Conservation (phyloP, 2,329 filamentous ascomycete genomes). For the Tolypocladium sp. region DNA sequence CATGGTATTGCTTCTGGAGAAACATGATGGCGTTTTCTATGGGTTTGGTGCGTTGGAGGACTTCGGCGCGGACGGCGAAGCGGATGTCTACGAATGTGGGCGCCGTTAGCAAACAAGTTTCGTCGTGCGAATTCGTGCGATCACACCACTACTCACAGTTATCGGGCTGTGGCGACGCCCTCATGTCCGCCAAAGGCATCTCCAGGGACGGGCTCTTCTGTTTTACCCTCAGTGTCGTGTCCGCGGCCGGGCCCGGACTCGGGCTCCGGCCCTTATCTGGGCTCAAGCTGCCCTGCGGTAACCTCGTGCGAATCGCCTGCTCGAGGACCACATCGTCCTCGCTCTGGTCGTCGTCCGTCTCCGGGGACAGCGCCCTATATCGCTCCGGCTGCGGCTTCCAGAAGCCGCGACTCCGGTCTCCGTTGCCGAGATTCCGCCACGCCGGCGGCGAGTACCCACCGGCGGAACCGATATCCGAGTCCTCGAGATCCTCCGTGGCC, state of each 20-base stretch:
- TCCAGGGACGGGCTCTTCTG: conserved; percentile 15
- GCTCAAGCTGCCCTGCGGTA: conserved; percentile 47
- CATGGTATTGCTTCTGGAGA: conserved; percentile 48
- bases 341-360: conserved; percentile 18
- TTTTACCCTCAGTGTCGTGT: conserved; percentile 27
- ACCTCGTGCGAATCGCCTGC: conserved; percentile 42
- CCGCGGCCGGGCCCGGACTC: conserved; percentile 33
- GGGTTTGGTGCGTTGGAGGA: conserved; percentile 77
- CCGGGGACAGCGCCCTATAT: conserved; percentile 7
- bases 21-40: conserved; percentile 65
- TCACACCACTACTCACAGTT: conserved; percentile 34
- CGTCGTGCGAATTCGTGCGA: background rate
- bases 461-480: conserved; percentile 36
- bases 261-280: conserved; percentile 39
- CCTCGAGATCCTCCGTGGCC: conserved; percentile 30
- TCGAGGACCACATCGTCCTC: conserved; percentile 34
- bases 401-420: conserved; percentile 48
- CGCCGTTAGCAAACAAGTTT: background rate
- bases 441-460: conserved; percentile 53
- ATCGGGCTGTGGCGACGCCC: conserved; percentile 24
- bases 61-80: conserved; percentile 78
- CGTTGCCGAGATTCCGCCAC: conserved; percentile 53
- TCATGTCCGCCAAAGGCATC: conserved; percentile 5
- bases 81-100: conserved; percentile 61
- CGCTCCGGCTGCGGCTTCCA: conserved; percentile 29